Evolutionary conservation across 345 rosid genomes (phyloP).

Genomic region (Nasturtium officinale): DNA sequence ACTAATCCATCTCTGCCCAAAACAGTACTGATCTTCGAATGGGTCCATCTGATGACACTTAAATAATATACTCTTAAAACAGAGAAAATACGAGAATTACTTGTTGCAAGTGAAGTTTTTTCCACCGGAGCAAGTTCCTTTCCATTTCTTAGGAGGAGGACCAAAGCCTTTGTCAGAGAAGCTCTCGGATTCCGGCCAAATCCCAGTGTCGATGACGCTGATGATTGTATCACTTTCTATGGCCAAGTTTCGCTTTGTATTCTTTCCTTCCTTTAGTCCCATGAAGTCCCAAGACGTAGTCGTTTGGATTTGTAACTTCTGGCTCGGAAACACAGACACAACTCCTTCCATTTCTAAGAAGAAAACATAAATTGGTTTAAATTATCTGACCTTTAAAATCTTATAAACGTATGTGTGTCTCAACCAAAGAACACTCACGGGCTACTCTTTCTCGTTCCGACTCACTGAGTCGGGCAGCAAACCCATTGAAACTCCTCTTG

Average conservation of each 20-base stretch:
- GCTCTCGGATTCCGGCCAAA: conserved; percentile 50
- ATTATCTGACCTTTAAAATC: too few species aligned
- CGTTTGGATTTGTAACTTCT: conserved; percentile 37
- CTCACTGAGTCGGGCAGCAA: conserved; percentile 54
- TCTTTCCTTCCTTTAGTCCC: too few species aligned
- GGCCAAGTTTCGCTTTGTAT: too few species aligned
- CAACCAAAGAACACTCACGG: conserved; percentile 33
- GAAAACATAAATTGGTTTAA: too few species aligned
- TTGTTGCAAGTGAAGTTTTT: conserved; percentile 58
- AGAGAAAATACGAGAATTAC: too few species aligned
- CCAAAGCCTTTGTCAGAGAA: conserved; percentile 55
- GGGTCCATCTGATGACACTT: too few species aligned
- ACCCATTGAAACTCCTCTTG: conserved; percentile 65
- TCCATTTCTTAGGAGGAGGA: conserved; percentile 57
- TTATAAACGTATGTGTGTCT: too few species aligned
- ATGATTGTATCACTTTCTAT: background rate
- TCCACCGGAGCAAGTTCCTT: conserved; percentile 50
- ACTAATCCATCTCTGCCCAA: background rate
- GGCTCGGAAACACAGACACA: conserved; percentile 52
- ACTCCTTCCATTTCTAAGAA: conserved; percentile 39
- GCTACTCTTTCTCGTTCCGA: conserved; percentile 51
- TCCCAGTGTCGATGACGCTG: background rate
- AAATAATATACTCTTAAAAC: background rate
- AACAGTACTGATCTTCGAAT: background rate
- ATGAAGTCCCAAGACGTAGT: conserved; percentile 56